Percentiles rank a stretch among this genome's conserved stretches.
These are phyloP conservation scores for Scedosporium boydii DNA, from an alignment of 2,329 filamentous ascomycete species.

Conservation along the genomic window DNA sequence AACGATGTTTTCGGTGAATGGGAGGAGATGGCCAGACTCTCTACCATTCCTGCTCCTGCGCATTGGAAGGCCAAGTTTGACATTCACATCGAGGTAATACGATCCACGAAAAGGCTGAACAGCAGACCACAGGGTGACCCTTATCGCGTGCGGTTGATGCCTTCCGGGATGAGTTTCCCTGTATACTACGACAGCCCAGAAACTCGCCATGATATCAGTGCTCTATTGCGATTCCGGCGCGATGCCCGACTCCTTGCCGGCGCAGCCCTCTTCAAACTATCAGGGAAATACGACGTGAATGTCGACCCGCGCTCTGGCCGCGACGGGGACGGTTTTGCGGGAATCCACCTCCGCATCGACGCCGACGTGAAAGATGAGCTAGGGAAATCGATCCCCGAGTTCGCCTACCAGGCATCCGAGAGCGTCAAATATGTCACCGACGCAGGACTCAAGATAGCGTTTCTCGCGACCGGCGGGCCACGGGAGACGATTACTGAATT, in stretches of 20 bases:
- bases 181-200: constrained; percentile 17
- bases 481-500: constrained; percentile 25
- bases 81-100: constrained; percentile 15
- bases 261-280: constrained; percentile 22
- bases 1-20: constrained; percentile 11
- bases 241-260: constrained; percentile 25
- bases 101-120: constrained; percentile 12
- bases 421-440: constrained; percentile 19
- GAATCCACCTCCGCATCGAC: constrained; percentile 26
- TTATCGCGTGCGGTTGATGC: constrained; percentile 21
- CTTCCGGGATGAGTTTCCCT: constrained; percentile 21
- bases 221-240: constrained; percentile 24
- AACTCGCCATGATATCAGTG: constrained; percentile 26
- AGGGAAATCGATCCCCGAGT: constrained; percentile 17
- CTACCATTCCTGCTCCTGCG: constrained; percentile 15
- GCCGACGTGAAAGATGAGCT: constrained; percentile 15
- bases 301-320: constrained; percentile 17
- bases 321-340: constrained; percentile 18
- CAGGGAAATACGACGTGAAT: constrained; percentile 15
- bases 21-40: constrained; percentile 11
- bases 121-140: constrained; percentile 17
- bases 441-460: constrained; percentile 23
- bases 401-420: constrained; percentile 20
- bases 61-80: constrained; percentile 15
- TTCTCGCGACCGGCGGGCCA: constrained; percentile 31